Evolutionary conservation across 2,329 filamentous ascomycete genomes (phyloP).

Genomic region (Neofusicoccum sp.): DNA sequence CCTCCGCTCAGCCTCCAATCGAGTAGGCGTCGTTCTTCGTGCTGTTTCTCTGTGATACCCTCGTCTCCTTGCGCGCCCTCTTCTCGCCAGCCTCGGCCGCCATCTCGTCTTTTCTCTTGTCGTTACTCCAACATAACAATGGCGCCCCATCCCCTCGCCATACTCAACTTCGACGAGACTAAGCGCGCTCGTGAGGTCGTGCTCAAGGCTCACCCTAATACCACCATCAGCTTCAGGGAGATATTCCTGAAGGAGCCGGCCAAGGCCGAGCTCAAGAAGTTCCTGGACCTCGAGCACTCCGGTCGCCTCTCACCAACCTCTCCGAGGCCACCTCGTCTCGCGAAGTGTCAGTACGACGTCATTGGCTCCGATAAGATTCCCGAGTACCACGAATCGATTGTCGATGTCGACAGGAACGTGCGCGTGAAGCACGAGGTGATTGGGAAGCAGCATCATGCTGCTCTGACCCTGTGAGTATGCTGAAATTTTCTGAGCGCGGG

Average conservation of each 20-base stretch:
- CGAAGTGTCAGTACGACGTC: constrained; percentile 60
- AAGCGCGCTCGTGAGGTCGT: constrained; percentile 54
- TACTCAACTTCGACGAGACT: constrained; percentile 59
- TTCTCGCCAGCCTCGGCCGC: not conserved
- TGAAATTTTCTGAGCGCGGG: not conserved
- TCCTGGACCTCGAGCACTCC: constrained; percentile 52
- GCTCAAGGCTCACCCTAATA: constrained; percentile 41
- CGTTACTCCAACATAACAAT: constrained; percentile 24
- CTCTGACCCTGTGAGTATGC: constrained; percentile 46
- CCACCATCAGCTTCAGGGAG: constrained; percentile 50
- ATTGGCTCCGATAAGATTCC: constrained; percentile 55
- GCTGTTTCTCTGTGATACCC: constrained; percentile 12
- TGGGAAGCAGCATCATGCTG: constrained; percentile 52
- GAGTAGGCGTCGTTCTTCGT: not conserved
- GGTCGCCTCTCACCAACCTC: constrained; percentile 42
- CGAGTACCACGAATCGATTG: constrained; percentile 58
- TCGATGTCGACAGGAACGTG: constrained; percentile 49
- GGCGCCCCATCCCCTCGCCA: constrained; percentile 57
- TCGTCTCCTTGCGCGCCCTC: not conserved
- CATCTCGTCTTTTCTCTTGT: not conserved
- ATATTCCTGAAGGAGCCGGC: constrained; percentile 56
- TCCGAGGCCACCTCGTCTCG: constrained; percentile 52
- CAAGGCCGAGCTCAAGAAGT: constrained; percentile 52
- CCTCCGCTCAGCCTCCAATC: not conserved
- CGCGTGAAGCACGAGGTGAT: constrained; percentile 50